These are phyloP conservation scores for Tolypocladium amazonense DNA, from an alignment of 2,329 filamentous ascomycete species.

Conservation along the genomic window DNA sequence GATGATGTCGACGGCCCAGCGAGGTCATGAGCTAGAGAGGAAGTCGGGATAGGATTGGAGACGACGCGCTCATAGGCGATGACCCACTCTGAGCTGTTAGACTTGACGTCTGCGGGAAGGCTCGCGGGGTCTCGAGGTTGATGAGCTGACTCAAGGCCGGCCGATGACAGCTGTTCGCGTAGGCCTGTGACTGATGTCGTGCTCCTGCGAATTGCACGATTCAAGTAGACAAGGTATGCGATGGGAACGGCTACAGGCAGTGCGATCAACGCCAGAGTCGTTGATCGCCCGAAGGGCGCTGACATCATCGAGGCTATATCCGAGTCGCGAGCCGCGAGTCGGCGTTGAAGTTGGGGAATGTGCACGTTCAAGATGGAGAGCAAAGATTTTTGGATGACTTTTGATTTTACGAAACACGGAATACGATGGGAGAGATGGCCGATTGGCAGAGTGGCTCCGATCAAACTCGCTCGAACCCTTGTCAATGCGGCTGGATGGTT, in stretches of 20 bases:
- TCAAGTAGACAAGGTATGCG: constrained; percentile 6
- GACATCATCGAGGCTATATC: too few relatives aligned
- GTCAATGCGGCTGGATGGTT: background rate
- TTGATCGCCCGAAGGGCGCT: background rate
- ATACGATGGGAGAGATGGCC: background rate
- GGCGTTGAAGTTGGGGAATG: too few relatives aligned
- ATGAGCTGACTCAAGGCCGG: background rate
- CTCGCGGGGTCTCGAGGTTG: constrained; percentile 2
- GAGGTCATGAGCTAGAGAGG: constrained; percentile 2
- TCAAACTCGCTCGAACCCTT: background rate
- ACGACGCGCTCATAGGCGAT: constrained; percentile 17
- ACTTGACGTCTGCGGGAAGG: constrained; percentile 11
- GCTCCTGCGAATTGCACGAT: constrained; percentile 2
- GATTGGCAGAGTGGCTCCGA: background rate
- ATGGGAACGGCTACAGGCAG: constrained; percentile 4
- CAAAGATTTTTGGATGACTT: background rate
- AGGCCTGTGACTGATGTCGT: constrained; percentile 4
- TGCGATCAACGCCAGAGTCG: background rate
- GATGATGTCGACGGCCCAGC: constrained; percentile 8
- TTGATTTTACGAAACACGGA: background rate
- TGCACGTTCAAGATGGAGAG: background rate
- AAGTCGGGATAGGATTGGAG: constrained; percentile 10
- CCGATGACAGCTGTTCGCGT: background rate
- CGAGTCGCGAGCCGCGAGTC: too few relatives aligned
- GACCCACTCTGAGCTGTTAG: constrained; percentile 12